Evolutionary conservation across 108 stramenopile genomes (phyloP), one percentile per base, ranked within the genome.

Genomic region (Cyclotella choctawhatcheeana): DNA sequence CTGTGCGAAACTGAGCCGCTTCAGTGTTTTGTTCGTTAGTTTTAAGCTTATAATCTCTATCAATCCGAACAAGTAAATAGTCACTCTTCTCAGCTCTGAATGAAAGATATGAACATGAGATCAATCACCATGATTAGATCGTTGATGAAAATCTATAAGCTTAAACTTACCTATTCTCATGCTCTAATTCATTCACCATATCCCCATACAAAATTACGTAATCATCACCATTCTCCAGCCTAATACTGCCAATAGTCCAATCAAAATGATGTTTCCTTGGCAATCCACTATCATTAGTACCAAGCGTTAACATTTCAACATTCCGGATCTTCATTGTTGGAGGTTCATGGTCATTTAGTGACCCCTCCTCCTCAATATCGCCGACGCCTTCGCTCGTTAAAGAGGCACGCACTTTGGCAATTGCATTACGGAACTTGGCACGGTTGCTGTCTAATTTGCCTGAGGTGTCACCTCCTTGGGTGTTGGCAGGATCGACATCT

Each of bases 251-350:
- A 50, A 82, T 65, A 10, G 74, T 71, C 82, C 82, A 82, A 68
- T 82, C 82, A 53, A 82, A 82, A 45, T 59, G 53, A 40, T 60
- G 58, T 21, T 67, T 40, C 1, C 77, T 26, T 0, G 77, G 82
- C 18, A 83, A n/a, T 0, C 82, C 82, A 5, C 74, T 51, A 5
- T 72, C 73, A 20, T 66, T 74, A 13, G 71, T 65, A 2, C 67
- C 76, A 21, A 84, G 61, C 2, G 82, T 76, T 22, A 76, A 18
- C 76, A 84, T 84, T 37, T 84, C 82, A 13, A 84, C 73, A 61
- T 84, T 74, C 7, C 74, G 64, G 5, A 77, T 59, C 16, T 37
- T 66, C n/a, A n/a, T n/a, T n/a, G n/a, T n/a, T n/a, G n/a, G n/a
- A n/a, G n/a, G n/a, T n/a, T n/a, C n/a, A n/a, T n/a, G n/a, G n/a